Percentiles rank a stretch among this genome's conserved stretches.
Evolutionary conservation across 2,329 filamentous ascomycete species (phyloP).

Genomic region (Sarocladium brachiariae): DNA sequence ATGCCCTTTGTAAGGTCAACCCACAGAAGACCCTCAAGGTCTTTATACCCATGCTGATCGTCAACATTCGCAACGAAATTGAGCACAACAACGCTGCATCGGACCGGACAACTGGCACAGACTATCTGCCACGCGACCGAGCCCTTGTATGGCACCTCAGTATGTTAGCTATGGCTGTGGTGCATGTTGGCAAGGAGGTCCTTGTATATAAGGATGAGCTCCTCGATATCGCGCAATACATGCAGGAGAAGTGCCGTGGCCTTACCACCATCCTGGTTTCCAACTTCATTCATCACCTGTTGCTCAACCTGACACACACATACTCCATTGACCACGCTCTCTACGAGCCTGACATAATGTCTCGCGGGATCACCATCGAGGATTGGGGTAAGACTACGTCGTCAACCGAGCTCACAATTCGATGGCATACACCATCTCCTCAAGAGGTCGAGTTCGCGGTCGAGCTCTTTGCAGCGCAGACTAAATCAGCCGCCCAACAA

Average conservation of each 20-base stretch:
- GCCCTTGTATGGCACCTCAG: conserved; percentile 95
- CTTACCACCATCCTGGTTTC: conserved; percentile 93
- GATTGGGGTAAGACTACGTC: conserved; percentile 81
- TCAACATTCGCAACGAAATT: conserved; percentile 92
- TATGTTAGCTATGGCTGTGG: conserved; percentile 95
- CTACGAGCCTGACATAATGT: conserved; percentile 71
- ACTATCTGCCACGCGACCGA: conserved; percentile 86
- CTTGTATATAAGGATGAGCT: conserved; percentile 84
- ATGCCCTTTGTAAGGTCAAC: conserved; percentile 90
- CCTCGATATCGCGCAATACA: conserved; percentile 85
- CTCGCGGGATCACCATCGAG: conserved; percentile 63
- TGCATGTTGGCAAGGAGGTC: conserved; percentile 87
- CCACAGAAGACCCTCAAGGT: conserved; percentile 88
- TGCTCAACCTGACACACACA: conserved; percentile 89
- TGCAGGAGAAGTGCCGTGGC: conserved; percentile 93
- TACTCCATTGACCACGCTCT: conserved; percentile 87
- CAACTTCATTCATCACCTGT: conserved; percentile 93
- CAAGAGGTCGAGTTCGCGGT: conserved; percentile 85
- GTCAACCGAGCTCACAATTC: conserved; percentile 70
- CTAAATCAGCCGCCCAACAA: conserved; percentile 66
- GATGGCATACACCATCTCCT: conserved; percentile 80
- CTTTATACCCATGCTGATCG: conserved; percentile 82
- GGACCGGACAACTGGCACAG: conserved; percentile 84
- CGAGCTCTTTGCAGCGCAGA: conserved; percentile 80
- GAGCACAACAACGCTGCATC: conserved; percentile 95